Evolutionary conservation across 768 basidiomycete genomes (phyloP).

Genomic region (Mrakia gelida): DNA sequence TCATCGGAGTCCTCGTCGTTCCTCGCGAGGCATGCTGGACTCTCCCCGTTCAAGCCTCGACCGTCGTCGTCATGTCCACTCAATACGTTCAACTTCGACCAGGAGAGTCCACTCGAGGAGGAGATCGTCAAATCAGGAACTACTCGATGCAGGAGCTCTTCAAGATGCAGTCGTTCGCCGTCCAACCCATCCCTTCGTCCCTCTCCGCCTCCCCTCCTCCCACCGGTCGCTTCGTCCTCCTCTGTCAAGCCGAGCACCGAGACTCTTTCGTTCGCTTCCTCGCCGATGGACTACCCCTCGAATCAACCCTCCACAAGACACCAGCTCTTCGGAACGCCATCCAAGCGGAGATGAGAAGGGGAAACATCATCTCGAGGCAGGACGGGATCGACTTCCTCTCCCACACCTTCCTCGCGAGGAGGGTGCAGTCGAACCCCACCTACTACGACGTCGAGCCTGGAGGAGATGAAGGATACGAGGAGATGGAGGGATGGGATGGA

Average conservation of each 20-base stretch:
- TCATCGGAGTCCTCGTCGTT: slow-evolving; percentile 72
- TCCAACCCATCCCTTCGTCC: slow-evolving; percentile 53
- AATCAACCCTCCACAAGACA: slow-evolving; percentile 69
- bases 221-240: slow-evolving; percentile 64
- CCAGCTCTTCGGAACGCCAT: slow-evolving; percentile 37
- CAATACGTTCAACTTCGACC: slow-evolving; percentile 59
- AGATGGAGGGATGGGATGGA: not conserved
- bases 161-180: slow-evolving; percentile 85
- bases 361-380: slow-evolving; percentile 53
- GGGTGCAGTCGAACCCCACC: slow-evolving; percentile 71
- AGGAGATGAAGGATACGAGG: not conserved
- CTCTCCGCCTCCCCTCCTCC: slow-evolving; percentile 18
- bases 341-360: slow-evolving; percentile 37
- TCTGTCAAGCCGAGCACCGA: slow-evolving; percentile 82
- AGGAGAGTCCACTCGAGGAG: slow-evolving; percentile 3
- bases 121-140: slow-evolving; percentile 67
- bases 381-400: slow-evolving; percentile 70
- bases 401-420: slow-evolving; percentile 71
- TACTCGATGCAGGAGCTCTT: slow-evolving; percentile 77
- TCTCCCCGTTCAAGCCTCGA: slow-evolving; percentile 73
- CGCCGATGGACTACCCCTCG: slow-evolving; percentile 80
- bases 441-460: slow-evolving; percentile 56
- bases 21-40: slow-evolving; percentile 84
- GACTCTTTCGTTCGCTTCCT: slow-evolving; percentile 79
- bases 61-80: slow-evolving; percentile 86